These are phyloP conservation scores for Epichloe sibirici DNA, from an alignment of 2,329 filamentous ascomycete genomes.

Conservation along the genomic window DNA sequence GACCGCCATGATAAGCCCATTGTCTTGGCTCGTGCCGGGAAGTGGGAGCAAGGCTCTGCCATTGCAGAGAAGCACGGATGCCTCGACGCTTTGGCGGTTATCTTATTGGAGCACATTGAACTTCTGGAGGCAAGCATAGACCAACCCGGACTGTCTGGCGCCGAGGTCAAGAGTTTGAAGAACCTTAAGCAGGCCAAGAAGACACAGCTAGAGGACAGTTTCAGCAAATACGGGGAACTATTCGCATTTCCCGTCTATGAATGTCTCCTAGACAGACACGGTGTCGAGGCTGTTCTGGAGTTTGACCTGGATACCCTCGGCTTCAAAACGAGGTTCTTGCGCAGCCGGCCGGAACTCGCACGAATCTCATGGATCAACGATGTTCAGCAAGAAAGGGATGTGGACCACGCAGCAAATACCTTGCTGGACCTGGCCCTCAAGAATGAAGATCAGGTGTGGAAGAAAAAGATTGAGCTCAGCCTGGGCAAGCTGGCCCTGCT, in stretches of 20 bases:
- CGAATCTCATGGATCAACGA: conserved; percentile 95
- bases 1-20: conserved; percentile 42
- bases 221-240: conserved; percentile 50
- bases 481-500: conserved; percentile 72
- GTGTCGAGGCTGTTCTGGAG: conserved; percentile 56
- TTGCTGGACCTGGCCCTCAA: conserved; percentile 57
- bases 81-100: conserved; percentile 41
- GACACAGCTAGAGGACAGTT: conserved; percentile 35
- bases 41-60: conserved; percentile 45
- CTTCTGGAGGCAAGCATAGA: conserved; percentile 18
- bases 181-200: conserved; percentile 29
- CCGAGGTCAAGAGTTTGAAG: conserved; percentile 19
- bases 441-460: conserved; percentile 74
- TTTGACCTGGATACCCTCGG: conserved; percentile 54
- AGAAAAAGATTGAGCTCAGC: conserved; percentile 84
- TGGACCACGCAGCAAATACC: conserved; percentile 57
- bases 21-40: conserved; percentile 38
- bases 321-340: conserved; percentile 70
- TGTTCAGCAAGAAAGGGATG: conserved; percentile 63
- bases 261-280: conserved; percentile 55
- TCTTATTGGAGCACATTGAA: conserved; percentile 42
- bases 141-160: conserved; percentile 16
- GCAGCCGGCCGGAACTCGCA: conserved; percentile 56
- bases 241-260: conserved; percentile 73
- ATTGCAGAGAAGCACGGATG: conserved; percentile 47